Base-by-base conservation (phyloP, 2,329 filamentous ascomycete genomes). In the Fusarium acutatum region DNA sequence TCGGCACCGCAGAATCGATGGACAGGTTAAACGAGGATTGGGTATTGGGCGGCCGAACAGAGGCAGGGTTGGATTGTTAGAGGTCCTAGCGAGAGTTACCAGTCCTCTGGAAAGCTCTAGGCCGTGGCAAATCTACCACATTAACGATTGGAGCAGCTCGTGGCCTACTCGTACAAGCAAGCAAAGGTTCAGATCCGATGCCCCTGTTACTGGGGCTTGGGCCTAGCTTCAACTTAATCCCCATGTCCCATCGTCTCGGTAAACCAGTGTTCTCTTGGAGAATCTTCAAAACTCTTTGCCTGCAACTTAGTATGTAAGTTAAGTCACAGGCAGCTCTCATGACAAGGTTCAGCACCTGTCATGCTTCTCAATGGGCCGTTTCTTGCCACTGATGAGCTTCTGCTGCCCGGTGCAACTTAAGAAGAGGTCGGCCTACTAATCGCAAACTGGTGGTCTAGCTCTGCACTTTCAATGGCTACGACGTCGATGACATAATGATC, bases 71-170 rank as follows among this genome's bases (percentile, higher is more conserved):
- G 67, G 38, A 62, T 61, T 58, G 46, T 28, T 46, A 41, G 64
- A 67, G 64, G 54, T 78, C 44, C 72, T 77, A 67, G 68, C 59
- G 40, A 58, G 49, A 60, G 76, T 78, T 78, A 78, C 76, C 76
- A 47, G 61, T 47, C 47, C 56, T 64, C 76, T 71, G 76, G 76
- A 66, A 77, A 75, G 58, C 60, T 70, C 71, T 72, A 65, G 66
- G 67, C 66, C 60, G 53, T 62, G 67, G 69, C 65, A 60, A 67
- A 65, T 71, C 56, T 52, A 60, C 54, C 58, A 58, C 64, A 52
- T 69, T 40, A 66, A 72, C 46, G 22, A 50, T 57, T 44, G 57
- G 40, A 66, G 46, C 63, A 69, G 46, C 52, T 72, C 47, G 38
- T 58, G 49, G 50, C n/a, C 57, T 58, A 41, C 35, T 58, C 49